phyloP scores from a whole-genome alignment of 495 filamentous ascomycete genomes.

The Neurospora sp. region DNA sequence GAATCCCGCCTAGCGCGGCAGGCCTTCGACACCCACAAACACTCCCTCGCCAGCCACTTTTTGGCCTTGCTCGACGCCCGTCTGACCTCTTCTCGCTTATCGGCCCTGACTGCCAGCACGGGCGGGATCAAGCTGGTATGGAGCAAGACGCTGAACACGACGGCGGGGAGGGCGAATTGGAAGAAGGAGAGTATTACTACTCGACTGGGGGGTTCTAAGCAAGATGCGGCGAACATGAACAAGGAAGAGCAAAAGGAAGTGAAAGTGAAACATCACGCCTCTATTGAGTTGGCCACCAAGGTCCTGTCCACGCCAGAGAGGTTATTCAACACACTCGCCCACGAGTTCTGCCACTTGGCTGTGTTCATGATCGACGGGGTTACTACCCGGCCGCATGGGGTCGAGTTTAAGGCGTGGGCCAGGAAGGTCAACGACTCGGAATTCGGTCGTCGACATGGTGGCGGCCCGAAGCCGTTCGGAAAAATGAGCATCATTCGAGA shows the following conservation, averaged over 20 bases:
- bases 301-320: conserved; percentile 71
- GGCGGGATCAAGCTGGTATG: conserved; percentile 74
- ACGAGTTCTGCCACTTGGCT: conserved; percentile 91
- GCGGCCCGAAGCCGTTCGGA: neutral
- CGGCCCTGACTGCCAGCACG: conserved; percentile 46
- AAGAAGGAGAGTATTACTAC: conserved; percentile 46
- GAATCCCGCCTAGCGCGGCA: conserved; percentile 36
- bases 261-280: conserved; percentile 49
- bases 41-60: conserved; percentile 56
- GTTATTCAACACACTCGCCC: conserved; percentile 76
- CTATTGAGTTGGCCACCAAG: conserved; percentile 80
- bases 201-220: neutral
- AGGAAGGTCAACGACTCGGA: conserved; percentile 7
- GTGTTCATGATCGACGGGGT: conserved; percentile 72
- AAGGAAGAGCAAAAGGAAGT: neutral
- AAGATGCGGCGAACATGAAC: neutral
- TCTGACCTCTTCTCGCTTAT: conserved; percentile 54
- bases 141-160: conserved; percentile 76
- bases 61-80: conserved; percentile 60
- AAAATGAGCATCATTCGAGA: neutral
- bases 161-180: conserved; percentile 83
- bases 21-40: conserved; percentile 57
- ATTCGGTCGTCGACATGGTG: neutral
- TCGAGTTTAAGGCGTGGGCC: conserved; percentile 71
- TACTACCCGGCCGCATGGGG: conserved; percentile 64